These are phyloP conservation scores for Diplodia scrobiculata DNA, from an alignment of 2,329 filamentous ascomycete species.

Conservation along the genomic window DNA sequence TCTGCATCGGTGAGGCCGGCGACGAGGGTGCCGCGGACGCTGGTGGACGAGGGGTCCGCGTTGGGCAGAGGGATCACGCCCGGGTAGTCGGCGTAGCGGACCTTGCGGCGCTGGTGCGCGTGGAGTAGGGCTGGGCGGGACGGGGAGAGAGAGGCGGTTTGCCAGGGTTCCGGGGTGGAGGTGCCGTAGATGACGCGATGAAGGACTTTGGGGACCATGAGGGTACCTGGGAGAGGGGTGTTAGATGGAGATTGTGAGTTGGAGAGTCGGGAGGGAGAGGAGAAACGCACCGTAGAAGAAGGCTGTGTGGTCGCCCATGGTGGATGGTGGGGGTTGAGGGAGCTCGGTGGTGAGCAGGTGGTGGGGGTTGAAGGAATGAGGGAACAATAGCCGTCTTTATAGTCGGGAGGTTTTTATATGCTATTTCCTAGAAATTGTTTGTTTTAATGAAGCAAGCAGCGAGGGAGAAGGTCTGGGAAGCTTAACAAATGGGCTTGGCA, in stretches of 20 bases:
- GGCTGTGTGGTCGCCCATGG: slow-evolving; percentile 47
- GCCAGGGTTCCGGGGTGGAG: slow-evolving; percentile 51
- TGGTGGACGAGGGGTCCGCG: slow-evolving; percentile 30
- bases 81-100: slow-evolving; percentile 74
- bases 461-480: not conserved
- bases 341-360: not conserved
- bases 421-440: not conserved
- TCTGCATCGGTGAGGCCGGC: slow-evolving; percentile 78
- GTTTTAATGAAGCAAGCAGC: not conserved
- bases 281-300: slow-evolving; percentile 63
- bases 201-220: slow-evolving; percentile 87
- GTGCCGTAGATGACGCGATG: slow-evolving; percentile 77
- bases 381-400: not conserved
- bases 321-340: not conserved
- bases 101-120: slow-evolving; percentile 69
- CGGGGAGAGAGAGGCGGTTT: slow-evolving; percentile 57
- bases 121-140: slow-evolving; percentile 76
- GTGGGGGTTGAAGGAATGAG: not conserved
- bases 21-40: slow-evolving; percentile 73
- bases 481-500: not conserved
- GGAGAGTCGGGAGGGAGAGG: too few species aligned
- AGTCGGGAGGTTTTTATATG: not conserved
- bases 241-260: not conserved
- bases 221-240: slow-evolving; percentile 49
- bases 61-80: slow-evolving; percentile 59